Conservation (phyloP, 2,329 filamentous ascomycete species). For the Cladophialophora immunda region DNA sequence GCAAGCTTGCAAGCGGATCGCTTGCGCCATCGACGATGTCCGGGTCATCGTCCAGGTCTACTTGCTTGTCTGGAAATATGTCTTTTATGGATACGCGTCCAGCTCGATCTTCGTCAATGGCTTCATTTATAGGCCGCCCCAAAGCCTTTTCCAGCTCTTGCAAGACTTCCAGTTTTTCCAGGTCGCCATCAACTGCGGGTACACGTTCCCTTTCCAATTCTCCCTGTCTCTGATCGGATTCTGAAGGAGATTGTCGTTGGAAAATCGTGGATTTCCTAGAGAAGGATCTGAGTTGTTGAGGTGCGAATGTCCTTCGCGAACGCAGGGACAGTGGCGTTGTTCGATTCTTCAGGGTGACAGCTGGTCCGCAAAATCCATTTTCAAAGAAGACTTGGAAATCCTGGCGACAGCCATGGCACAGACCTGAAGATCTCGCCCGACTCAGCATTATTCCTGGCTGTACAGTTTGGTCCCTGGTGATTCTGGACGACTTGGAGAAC, state of each 20-base stretch:
- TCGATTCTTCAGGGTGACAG: constrained; percentile 23
- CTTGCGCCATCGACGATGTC: constrained; percentile 17
- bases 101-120: constrained; percentile 32
- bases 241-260: constrained; percentile 4
- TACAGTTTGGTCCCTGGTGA: background rate
- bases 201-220: constrained; percentile 4
- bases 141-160: constrained; percentile 32
- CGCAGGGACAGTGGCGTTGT: constrained; percentile 24
- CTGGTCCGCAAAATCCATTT: constrained; percentile 44
- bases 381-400: constrained; percentile 47
- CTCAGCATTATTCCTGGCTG: constrained; percentile 29
- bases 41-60: background rate
- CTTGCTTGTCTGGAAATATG: background rate
- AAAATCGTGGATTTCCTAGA: constrained; percentile 4
- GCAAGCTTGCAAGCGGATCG: constrained; percentile 26
- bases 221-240: background rate
- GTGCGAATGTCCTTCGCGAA: constrained; percentile 22
- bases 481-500: background rate
- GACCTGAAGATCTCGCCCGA: constrained; percentile 18
- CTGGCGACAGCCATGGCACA: constrained; percentile 47
- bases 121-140: constrained; percentile 35
- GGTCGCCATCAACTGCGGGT: background rate
- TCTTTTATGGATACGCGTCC: constrained; percentile 11
- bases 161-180: constrained; percentile 30
- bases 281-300: constrained; percentile 22